Base-by-base conservation (phyloP, 2,329 filamentous ascomycete species). In the Talaromyces sp. region DNA sequence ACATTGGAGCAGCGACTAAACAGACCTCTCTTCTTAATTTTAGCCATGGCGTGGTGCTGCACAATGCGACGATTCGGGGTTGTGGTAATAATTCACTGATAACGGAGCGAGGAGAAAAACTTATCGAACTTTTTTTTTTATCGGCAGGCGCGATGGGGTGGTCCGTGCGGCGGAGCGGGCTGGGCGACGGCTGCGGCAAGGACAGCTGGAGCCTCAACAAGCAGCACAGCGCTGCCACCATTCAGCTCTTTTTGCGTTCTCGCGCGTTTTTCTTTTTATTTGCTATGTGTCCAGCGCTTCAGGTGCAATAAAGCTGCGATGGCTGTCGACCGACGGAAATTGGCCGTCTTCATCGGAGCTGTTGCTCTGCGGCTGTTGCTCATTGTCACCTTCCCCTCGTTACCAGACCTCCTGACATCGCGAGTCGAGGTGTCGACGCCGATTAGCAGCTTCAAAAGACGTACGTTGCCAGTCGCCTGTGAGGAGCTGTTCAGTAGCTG, bases 341-440 rank as follows among this genome's bases (percentile, higher is more conserved):
- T 81, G 55, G 81, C 84, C 70, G 83, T 97, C 62, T 96, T 92
- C 73, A 82, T 83, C 63, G 86, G 86, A 58, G 93, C 93, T 62
- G 88, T 90, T 60, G 84, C 88, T 65, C 81, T 98, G 68, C 88
- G 95, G 68, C 82, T 98, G 63, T 78, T 91, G 60, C 84, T 98
- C 58, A 93, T 92, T 73, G 81, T 88, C 62, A 82, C 87, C 62
- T 96, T 97, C 73, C 93, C 95, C 65, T 85, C 85, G 42, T 82
- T 99, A 47, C 91, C 93, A 58, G 88, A 92, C 73, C 83, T 96
- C 65, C 83, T 99, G 65, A 95, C 92, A 22, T 90, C 89, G 66
- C 89, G 95, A 72, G 95, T 97, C 70, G 95, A 99, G 81, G 89
- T 99, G 71, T 97, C 95, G 52, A 99, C 95, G 25, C 93, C 95